phyloP scores from a whole-genome alignment of 257 asterid species.

The Linaria vulgaris region DNA sequence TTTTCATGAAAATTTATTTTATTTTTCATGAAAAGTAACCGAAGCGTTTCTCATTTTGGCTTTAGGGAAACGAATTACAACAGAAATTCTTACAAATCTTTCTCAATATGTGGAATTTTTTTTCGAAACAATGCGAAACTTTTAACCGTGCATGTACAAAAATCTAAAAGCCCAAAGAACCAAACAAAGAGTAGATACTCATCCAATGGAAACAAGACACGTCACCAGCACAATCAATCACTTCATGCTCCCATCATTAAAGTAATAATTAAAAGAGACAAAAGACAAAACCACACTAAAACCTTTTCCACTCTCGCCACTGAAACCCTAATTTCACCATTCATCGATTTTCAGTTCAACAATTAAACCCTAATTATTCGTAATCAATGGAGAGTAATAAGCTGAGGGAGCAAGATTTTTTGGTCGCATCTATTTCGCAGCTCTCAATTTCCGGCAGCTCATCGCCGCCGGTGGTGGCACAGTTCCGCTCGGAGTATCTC shows the following conservation, averaged over 20 bases:
- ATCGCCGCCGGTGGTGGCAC: slow-evolving; percentile 60
- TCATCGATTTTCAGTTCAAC: neutral
- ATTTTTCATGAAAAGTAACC: too few relatives aligned
- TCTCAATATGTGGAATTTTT: too few relatives aligned
- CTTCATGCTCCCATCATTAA: slow-evolving; percentile 27
- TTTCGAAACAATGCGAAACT: too few relatives aligned
- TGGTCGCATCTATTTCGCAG: slow-evolving; percentile 71
- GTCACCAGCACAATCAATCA: too few relatives aligned
- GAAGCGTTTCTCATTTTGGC: too few relatives aligned
- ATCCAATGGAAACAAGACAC: slow-evolving; percentile 28
- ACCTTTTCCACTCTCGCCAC: slow-evolving; percentile 32
- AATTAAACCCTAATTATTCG: neutral
- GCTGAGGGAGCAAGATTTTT: slow-evolving; percentile 53
- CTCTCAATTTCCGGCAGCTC: slow-evolving; percentile 59
- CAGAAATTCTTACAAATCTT: too few relatives aligned
- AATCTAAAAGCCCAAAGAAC: neutral
- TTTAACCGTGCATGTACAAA: too few relatives aligned
- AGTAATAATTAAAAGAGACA: slow-evolving; percentile 30
- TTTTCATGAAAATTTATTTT: too few relatives aligned
- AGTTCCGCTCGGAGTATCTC: slow-evolving; percentile 63
- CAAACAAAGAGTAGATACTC: neutral
- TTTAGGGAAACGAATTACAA: too few relatives aligned
- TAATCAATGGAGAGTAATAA: slow-evolving; percentile 44
- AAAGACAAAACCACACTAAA: slow-evolving; percentile 14
- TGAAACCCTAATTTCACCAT: slow-evolving; percentile 42